These are phyloP conservation scores for Phialophora chinensis DNA, from an alignment of 2,329 filamentous ascomycete species.

Conservation along the genomic window DNA sequence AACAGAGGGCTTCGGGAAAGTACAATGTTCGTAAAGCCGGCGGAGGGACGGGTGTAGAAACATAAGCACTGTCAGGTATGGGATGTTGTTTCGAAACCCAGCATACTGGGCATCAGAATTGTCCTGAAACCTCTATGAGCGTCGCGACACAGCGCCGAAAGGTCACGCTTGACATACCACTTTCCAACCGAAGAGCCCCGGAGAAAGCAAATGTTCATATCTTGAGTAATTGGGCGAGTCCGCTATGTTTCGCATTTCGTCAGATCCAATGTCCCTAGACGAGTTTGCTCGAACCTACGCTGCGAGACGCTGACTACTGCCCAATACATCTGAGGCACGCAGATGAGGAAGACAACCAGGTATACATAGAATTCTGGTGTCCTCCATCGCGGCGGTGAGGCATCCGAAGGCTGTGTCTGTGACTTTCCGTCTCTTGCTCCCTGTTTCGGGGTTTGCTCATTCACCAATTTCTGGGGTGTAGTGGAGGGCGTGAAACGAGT, in stretches of 20 bases:
- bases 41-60: conserved; percentile 80
- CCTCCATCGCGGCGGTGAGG: conserved; percentile 75
- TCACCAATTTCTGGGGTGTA: conserved; percentile 66
- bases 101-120: conserved; percentile 87
- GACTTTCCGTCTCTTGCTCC: conserved; percentile 39
- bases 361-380: conserved; percentile 88
- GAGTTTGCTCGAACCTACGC: conserved; percentile 58
- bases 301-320: conserved; percentile 83
- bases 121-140: conserved; percentile 63
- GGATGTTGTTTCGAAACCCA: conserved; percentile 83
- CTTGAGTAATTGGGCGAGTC: conserved; percentile 80
- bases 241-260: conserved; percentile 56
- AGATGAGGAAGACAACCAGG: conserved; percentile 68
- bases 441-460: conserved; percentile 54
- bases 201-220: conserved; percentile 72
- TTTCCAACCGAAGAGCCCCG: conserved; percentile 89
- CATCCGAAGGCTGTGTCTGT: conserved; percentile 51
- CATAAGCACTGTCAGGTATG: conserved; percentile 76
- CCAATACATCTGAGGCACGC: conserved; percentile 88
- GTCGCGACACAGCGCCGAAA: conserved; percentile 10
- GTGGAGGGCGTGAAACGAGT: conserved; percentile 74
- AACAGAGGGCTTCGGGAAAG: background rate
- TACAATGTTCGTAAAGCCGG: conserved; percentile 67
- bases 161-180: conserved; percentile 64
- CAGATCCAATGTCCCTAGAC: conserved; percentile 19